Evolutionary conservation across 306 rosid genomes (phyloP), one percentile per base, ranked within the genome.

Genomic region (Pterocarpus macrocarpus): DNA sequence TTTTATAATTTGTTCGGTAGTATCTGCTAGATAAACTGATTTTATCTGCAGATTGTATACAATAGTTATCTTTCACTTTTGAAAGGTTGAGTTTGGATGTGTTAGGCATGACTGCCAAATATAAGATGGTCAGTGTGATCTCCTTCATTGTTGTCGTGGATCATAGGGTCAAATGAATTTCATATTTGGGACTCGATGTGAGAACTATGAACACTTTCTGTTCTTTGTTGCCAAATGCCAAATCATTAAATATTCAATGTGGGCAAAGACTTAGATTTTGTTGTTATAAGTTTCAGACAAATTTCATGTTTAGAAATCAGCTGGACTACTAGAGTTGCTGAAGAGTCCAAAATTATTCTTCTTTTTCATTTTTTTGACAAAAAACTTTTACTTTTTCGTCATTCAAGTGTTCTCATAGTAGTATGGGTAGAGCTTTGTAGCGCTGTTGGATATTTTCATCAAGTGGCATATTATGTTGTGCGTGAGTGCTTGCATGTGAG

Each of bases 181-280:
- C 9, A 53, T 57, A 28, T 72, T 36, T 56, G 52, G 53, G 12
- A 22, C 9, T 72, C 14, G 0, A 35, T 53, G 8, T 6, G 58
- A 58, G 9, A 43, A 61, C 22, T 35, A 38, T 72, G 16, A 32
- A 8, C 14, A 4, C 34, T 41, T 39, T 66, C 13, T 39, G n/a
- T 39, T 13, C 55, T 10, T 10, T 75, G 30, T 41, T 59, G 59
- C 59, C 15, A 59, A 74, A 74, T 59, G 59, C 59, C 15, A 59
- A 74, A 74, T 59, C 28, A 28, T 67, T 65, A 64, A 43, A 36
- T 70, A 67, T 44, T 74, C 39, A 57, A 57, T 36, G 36, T 73
- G 3, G 12, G 1, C 16, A 36, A 16, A 55, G 5, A 17, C 38
- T 3, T 56, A n/a, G 22, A 22, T 73, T 55, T 5, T 1, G 11